Conservation (phyloP, 805 yeast species). For the Candida germanica region DNA sequence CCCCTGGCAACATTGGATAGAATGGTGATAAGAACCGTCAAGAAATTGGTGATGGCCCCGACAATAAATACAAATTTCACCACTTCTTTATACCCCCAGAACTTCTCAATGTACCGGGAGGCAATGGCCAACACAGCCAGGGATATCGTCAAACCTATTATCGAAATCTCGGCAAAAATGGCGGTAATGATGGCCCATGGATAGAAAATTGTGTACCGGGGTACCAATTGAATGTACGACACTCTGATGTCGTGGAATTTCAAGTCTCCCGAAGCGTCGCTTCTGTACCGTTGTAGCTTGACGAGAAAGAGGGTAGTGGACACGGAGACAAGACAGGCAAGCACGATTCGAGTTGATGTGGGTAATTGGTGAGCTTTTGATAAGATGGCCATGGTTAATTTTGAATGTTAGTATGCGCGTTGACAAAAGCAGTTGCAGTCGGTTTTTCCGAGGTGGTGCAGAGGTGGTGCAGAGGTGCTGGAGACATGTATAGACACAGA, state of each 20-base stretch:
- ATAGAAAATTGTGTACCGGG: constrained; percentile 48
- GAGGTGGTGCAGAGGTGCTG: too few species aligned
- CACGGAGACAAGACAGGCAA: constrained; percentile 36
- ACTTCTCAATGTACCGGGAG: constrained; percentile 46
- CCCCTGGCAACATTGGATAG: constrained; percentile 32
- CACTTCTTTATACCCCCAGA: constrained; percentile 52
- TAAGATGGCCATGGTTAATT: constrained; percentile 7
- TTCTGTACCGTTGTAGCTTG: constrained; percentile 17
- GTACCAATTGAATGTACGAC: constrained; percentile 64
- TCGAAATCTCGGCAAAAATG: constrained; percentile 59
- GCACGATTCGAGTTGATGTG: constrained; percentile 44
- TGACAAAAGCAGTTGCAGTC: too few species aligned
- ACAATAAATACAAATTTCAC: constrained; percentile 49
- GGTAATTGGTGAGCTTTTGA: constrained; percentile 32
- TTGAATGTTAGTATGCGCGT: too few species aligned
- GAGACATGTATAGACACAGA: too few species aligned
- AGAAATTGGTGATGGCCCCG: constrained; percentile 54
- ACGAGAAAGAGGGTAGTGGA: constrained; percentile 23
- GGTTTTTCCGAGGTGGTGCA: too few species aligned
- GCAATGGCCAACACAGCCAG: constrained; percentile 35
- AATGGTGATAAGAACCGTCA: constrained; percentile 44
- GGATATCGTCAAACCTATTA: constrained; percentile 44
- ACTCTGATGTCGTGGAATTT: constrained; percentile 42
- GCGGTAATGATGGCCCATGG: constrained; percentile 68
- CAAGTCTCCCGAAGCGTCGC: constrained; percentile 8